Evolutionary conservation across 441 rosid species (phyloP).

Genomic region (Kokia cookei): DNA sequence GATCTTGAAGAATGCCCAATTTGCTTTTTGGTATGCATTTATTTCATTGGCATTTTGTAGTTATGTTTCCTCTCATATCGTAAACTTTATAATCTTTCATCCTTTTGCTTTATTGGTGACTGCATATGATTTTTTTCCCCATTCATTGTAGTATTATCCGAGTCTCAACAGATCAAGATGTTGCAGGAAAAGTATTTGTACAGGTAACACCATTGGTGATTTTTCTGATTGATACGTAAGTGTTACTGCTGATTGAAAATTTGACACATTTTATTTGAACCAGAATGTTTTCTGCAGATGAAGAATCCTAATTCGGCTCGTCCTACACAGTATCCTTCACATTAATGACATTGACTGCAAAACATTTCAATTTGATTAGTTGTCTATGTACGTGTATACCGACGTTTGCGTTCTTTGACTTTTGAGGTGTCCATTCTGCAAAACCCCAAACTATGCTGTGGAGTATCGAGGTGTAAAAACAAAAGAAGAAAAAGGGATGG

Average conservation of each 20-base stretch:
- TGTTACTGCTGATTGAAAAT: slow-evolving; percentile 7
- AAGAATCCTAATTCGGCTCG: slow-evolving; percentile 90
- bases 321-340: slow-evolving; percentile 94
- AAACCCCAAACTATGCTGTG: slow-evolving; percentile 92
- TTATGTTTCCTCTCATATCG: no score
- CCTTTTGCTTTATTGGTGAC: no score
- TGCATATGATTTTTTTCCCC: neutral
- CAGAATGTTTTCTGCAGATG: slow-evolving; percentile 99
- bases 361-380: neutral
- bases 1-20: slow-evolving; percentile 98
- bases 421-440: slow-evolving; percentile 91
- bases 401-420: slow-evolving; percentile 35
- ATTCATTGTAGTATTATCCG: slow-evolving; percentile 63
- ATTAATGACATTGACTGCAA: neutral
- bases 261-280: slow-evolving; percentile 21
- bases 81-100: no score
- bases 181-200: slow-evolving; percentile 95
- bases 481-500: slow-evolving; percentile 94
- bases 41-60: neutral
- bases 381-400: neutral
- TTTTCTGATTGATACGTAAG: slow-evolving; percentile 3
- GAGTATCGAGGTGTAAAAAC: slow-evolving; percentile 89
- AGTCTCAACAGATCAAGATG: slow-evolving; percentile 97
- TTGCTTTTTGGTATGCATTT: slow-evolving; percentile 83
- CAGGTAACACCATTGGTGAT: slow-evolving; percentile 43